A percentile compares a stretch with the other conserved stretches of the same genome.
These are phyloP conservation scores for Comarum palustre DNA, from an alignment of 306 rosid species.

Conservation along the genomic window DNA sequence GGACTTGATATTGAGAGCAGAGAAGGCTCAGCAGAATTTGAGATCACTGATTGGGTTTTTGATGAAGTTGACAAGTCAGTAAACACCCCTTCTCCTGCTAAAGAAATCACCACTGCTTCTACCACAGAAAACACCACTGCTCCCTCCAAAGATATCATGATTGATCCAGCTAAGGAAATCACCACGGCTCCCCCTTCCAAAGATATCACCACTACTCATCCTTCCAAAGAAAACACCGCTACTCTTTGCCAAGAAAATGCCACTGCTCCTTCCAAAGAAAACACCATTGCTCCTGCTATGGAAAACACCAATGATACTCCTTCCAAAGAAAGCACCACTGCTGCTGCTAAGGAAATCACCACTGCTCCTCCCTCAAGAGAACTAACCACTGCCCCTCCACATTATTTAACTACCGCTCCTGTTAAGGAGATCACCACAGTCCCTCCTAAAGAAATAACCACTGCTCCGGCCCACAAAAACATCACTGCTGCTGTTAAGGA, in stretches of 20 bases:
- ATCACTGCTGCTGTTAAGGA: neutral
- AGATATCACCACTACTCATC: neutral
- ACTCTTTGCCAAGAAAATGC: too few species aligned
- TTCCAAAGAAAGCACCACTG: neutral
- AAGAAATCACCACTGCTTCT: neutral
- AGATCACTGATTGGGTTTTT: slow-evolving; percentile 68
- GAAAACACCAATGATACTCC: too few species aligned
- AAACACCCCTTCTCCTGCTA: neutral
- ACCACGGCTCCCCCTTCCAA: neutral
- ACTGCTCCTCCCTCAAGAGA: neutral
- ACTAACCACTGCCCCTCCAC: neutral
- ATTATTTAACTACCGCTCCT: too few species aligned
- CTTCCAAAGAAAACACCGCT: neutral
- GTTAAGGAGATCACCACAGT: too few species aligned
- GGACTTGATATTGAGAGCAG: slow-evolving; percentile 40
- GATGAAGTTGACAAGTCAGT: slow-evolving; percentile 54
- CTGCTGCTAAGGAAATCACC: neutral
- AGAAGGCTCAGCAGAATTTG: slow-evolving; percentile 43
- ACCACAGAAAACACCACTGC: neutral
- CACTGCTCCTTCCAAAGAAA: too few species aligned
- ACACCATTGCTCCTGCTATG: too few species aligned
- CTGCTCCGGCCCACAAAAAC: neutral
- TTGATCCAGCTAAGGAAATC: too few species aligned
- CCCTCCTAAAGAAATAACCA: neutral
- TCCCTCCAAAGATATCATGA: neutral